phyloP scores from a whole-genome alignment of 495 filamentous ascomycete species.

The Trichoderma reesei region DNA sequence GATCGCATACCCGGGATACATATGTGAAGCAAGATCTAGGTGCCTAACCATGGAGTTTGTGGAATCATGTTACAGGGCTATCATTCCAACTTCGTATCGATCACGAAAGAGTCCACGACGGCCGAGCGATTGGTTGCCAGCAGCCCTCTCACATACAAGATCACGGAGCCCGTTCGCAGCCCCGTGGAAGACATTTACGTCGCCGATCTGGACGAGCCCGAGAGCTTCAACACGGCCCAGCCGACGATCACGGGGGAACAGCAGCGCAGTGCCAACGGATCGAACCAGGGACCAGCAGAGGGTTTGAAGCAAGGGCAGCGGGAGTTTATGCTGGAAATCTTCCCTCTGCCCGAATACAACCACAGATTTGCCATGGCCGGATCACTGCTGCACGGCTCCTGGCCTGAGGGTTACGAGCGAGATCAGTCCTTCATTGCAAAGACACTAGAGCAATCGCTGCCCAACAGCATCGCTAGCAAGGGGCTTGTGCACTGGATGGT shows the following conservation, averaged over 20 bases:
- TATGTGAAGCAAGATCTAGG: neutral
- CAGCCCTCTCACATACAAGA: conserved; percentile 1
- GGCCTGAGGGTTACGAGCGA: conserved; percentile 22
- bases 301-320: conserved; percentile 11
- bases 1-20: neutral
- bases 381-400: conserved; percentile 35
- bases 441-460: conserved; percentile 26
- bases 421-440: conserved; percentile 21
- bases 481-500: conserved; percentile 41
- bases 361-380: conserved; percentile 25
- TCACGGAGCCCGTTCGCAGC: neutral
- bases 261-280: neutral
- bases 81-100: neutral
- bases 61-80: neutral
- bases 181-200: neutral
- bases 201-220: neutral
- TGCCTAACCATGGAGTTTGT: neutral
- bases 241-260: neutral
- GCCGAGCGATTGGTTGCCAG: conserved; percentile 2
- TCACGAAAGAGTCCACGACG: neutral
- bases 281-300: neutral
- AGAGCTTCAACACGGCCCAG: neutral
- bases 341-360: conserved; percentile 24
- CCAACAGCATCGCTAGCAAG: conserved; percentile 23
- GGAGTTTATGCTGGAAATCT: conserved; percentile 28